Evolutionary conservation across 805 yeast species (phyloP).

Genomic region (Sungouiozyma intestinalis): DNA sequence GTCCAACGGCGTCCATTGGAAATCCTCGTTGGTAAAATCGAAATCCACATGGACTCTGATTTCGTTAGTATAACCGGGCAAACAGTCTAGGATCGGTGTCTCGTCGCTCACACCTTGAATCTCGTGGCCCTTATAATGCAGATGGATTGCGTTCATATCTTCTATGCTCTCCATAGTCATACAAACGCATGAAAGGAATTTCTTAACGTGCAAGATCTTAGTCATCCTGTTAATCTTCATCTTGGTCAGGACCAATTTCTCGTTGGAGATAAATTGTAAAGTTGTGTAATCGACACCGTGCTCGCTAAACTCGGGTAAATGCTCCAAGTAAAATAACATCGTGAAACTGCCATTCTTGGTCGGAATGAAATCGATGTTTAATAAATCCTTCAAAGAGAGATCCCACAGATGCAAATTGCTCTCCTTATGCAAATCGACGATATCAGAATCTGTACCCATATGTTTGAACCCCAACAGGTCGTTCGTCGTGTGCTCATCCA

Average conservation of each 20-base stretch:
- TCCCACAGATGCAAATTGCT: slow-evolving; percentile 11
- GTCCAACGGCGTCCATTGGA: not conserved
- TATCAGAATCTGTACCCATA: slow-evolving; percentile 14
- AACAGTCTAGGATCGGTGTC: not conserved
- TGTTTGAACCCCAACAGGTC: slow-evolving; percentile 17
- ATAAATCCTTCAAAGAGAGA: slow-evolving; percentile 17
- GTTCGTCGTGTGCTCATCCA: slow-evolving; percentile 8
- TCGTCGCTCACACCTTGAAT: not conserved
- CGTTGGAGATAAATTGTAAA: slow-evolving; percentile 19
- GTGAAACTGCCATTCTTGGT: slow-evolving; percentile 20
- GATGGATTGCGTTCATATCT: slow-evolving; percentile 14
- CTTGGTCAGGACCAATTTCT: slow-evolving; percentile 12
- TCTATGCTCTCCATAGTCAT: slow-evolving; percentile 14
- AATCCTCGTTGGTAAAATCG: not conserved
- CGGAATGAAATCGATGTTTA: slow-evolving; percentile 31
- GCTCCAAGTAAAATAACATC: slow-evolving; percentile 21
- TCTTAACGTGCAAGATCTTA: slow-evolving; percentile 19
- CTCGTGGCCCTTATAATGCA: slow-evolving; percentile 20
- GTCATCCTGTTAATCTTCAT: slow-evolving; percentile 17
- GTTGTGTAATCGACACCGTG: slow-evolving; percentile 4
- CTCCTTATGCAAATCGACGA: slow-evolving; percentile 7
- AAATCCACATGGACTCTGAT: not conserved
- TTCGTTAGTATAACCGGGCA: not conserved
- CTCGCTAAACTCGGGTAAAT: slow-evolving; percentile 7
- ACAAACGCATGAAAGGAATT: slow-evolving; percentile 18